Evolutionary conservation across 208 protist species (phyloP), one percentile per base, ranked within the genome.

Genomic region (Leishmania mexicana): DNA sequence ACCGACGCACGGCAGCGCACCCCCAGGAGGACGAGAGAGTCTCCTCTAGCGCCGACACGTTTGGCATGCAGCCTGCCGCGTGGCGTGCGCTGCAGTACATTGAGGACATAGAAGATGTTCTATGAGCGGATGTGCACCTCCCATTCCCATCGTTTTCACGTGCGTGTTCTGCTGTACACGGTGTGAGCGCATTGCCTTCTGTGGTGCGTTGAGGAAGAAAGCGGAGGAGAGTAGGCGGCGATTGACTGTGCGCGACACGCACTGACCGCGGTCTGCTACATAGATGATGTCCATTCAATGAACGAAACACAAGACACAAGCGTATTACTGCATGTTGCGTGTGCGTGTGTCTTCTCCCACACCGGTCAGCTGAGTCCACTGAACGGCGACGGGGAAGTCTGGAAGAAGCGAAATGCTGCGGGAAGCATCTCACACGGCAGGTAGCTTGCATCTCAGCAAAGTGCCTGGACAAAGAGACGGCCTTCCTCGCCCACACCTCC

Each of bases 1-100:
- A 94, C 77, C 85, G 80, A 8, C 86, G 92, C 73, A 58, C 67
- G 24, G 74, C 64, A 5, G 64, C 54, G 28, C 75, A 81, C 58
- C 38, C 70, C 40, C 3, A 70, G 17, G 4, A 38, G 3, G 4
- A n/a, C 19, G 49, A 81, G n/a, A 17, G 58, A 13, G 13, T 1
- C 1, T 49, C 53, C 10, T 15, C 75, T 17, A 19, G 42, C 3
- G 47, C 35, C 10, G 62, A 38, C 6, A n/a, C 60, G 11, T 53
- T 47, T 7, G 54, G 31, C 19, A 45, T 45, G 45, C 62, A 57
- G 3, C 64, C 51, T 35, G 10, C 74, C 0, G 71, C 75, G n/a
- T 58, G 45, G n/a, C 65, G 78, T 24, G 68, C 65, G 7, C 13
- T 81, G 79, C 62, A 83, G 70, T 82, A 85, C 53, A 45, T 72